Base-by-base conservation (phyloP, 495 filamentous ascomycete species). In the Penicillium macrosclerotiorum region DNA sequence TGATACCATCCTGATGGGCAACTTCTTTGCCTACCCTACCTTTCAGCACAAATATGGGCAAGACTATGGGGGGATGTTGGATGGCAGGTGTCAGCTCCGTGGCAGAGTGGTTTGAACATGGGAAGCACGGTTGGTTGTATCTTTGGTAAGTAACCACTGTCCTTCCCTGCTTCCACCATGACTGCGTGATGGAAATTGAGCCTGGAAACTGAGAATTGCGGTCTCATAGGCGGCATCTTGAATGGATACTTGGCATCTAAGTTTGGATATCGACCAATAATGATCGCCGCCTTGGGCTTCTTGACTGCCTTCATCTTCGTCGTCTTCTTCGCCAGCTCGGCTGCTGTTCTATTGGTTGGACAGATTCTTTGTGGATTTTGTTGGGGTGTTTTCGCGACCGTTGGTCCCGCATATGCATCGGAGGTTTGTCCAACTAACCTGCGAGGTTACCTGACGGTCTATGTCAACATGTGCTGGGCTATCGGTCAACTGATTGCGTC, bases 401-500 rank as follows among this genome's bases (percentile, higher is more conserved):
- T 83, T 11, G 79, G 78, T 3, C 76, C 78, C 0, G 78, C 81
- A 11, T 86, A 86, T 51, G 77, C 80, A 3, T 81, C 78, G 4
- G 83, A 86, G 58, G 76, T 84, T 17, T 78, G 72, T 41, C 81
- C 82, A 1, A 69, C 79, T 45, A 72, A 72, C 12, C 69, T 84
- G 16, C 74, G 82, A 4, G 72, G 74, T 2, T 75, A 72, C 44
- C 62, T 83, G 5, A 83, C 81, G 11, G 71, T 68, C 30, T 83
- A 77, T 47, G 79, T 83, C 32, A 84, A 84, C 51, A 64, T 86
- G 33, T 85, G 81, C 66, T 88, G 81, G 72, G 80, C 81, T 29
- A 83, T 84, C 5, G 83, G 82, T 3, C 80, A 84, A 40, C 66
- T 84, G 4, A 66, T 85, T 9, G 74, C 71, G 0, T 74, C 77